Evolutionary conservation across 306 rosid genomes (phyloP).

Genomic region (Vigna angularis): DNA sequence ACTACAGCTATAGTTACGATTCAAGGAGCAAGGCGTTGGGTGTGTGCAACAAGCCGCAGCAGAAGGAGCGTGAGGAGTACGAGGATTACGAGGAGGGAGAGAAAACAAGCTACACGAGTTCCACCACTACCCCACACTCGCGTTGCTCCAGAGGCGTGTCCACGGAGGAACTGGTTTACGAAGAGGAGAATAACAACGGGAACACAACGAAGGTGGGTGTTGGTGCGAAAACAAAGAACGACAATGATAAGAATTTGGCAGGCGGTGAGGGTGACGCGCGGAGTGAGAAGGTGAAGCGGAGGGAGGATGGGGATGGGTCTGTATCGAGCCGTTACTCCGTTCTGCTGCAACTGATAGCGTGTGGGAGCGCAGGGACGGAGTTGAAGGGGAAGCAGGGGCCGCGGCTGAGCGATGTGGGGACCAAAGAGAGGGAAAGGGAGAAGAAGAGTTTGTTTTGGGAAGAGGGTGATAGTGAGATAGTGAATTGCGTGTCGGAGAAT

Average conservation of each 20-base stretch:
- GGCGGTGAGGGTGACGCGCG: neutral
- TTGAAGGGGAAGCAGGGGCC: slow-evolving; percentile 50
- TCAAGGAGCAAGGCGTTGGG: slow-evolving; percentile 45
- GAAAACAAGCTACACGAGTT: slow-evolving; percentile 50
- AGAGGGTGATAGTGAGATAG: neutral
- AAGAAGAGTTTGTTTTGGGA: slow-evolving; percentile 4
- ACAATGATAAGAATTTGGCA: neutral
- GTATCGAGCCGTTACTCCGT: slow-evolving; percentile 63
- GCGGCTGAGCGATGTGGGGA: slow-evolving; percentile 47
- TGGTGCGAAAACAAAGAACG: neutral
- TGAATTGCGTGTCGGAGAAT: slow-evolving; percentile 39
- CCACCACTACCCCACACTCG: neutral
- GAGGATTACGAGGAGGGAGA: slow-evolving; percentile 65
- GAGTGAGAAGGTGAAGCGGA: slow-evolving; percentile 37
- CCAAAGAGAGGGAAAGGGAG: slow-evolving; percentile 15
- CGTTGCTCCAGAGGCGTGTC: slow-evolving; percentile 86
- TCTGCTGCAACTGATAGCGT: slow-evolving; percentile 77
- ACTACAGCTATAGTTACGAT: slow-evolving; percentile 32
- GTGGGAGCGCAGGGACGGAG: slow-evolving; percentile 69
- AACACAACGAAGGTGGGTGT: neutral
- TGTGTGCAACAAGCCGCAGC: slow-evolving; percentile 21
- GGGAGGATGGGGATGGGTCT: slow-evolving; percentile 25
- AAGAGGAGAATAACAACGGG: slow-evolving; percentile 40
- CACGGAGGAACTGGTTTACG: slow-evolving; percentile 57
- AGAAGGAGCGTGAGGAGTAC: slow-evolving; percentile 41